Base-by-base conservation (phyloP, 306 rosid species). In the Rubus idaeus region DNA sequence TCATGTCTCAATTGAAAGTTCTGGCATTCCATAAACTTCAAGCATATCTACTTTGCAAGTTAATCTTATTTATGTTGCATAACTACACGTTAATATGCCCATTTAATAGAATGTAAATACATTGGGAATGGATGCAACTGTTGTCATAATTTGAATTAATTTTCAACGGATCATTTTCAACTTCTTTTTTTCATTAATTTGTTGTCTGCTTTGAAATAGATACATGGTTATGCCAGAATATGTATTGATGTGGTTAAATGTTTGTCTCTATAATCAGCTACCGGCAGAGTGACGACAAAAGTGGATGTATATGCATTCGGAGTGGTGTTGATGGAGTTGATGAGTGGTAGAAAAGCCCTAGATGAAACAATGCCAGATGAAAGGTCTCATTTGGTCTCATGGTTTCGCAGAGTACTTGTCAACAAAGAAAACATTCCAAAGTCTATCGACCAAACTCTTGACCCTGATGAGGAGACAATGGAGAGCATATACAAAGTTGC, bases 291-390 rank as follows among this genome's bases (percentile, higher is more conserved):
- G 58, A 91, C 98, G 4, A 94, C 97, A 23, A 94, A 94, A 85
- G 98, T 94, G 52, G 98, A 94, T 58, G 96, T 94, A 4, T 94
- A 89, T 8, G 97, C 97, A 42, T 94, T 89, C 52, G 97, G 98
- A 51, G 97, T 94, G 70, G 91, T 94, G 61, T 77, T 94, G 78
- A 94, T 91, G 98, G 96, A 94, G 71, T 58, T 94, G 58, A 77
- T 94, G 67, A 91, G 91, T 0, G 98, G 98, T 51, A 88, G 94
- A 80, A 91, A 71, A 78, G 96, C 97, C 5, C 80, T 94, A 62
- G 97, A 94, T 44, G 91, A 90, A 80, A 75, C 84, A 39, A 60
- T 88, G 84, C 96, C 97, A 0, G 97, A 90, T 66, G 97, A 94
- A 81, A 85, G 85, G 77, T 78, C 97, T 79, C 97, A 94, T 85